phyloP scores from a whole-genome alignment of 345 rosid genomes.

The Kernera saxatilis region DNA sequence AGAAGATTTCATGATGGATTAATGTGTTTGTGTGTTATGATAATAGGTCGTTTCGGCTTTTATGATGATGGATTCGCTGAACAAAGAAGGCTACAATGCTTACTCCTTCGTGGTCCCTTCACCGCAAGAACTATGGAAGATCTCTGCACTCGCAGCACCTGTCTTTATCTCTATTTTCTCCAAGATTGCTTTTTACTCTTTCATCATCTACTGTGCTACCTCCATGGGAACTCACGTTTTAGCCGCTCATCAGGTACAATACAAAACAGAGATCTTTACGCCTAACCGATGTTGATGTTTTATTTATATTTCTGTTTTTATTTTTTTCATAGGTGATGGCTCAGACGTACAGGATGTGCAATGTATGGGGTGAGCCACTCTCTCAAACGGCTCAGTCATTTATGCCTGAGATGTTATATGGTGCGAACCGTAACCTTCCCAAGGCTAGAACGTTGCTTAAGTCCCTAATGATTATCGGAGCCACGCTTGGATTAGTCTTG shows the following conservation, averaged over 20 bases:
- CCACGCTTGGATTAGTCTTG: constrained; percentile 50
- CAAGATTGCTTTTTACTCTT: constrained; percentile 74
- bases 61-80: constrained; percentile 83
- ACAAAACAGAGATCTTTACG: not conserved
- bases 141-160: constrained; percentile 55
- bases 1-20: not conserved
- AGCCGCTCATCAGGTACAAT: constrained; percentile 87
- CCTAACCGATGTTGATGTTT: not conserved
- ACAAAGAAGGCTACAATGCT: constrained; percentile 72
- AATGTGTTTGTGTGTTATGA: constrained; percentile 7
- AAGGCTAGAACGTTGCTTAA: constrained; percentile 76
- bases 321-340: constrained; percentile 45
- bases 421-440: constrained; percentile 49
- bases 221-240: constrained; percentile 72
- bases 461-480: constrained; percentile 68
- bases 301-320: not conserved
- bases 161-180: constrained; percentile 34
- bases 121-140: constrained; percentile 44
- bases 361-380: constrained; percentile 82
- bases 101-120: constrained; percentile 60
- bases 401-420: constrained; percentile 82
- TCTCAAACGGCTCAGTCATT: constrained; percentile 95
- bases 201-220: constrained; percentile 72
- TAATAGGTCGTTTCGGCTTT: constrained; percentile 74
- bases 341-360: constrained; percentile 62